phyloP scores from a whole-genome alignment of 805 yeast genomes.

The Brettanomyces sp. region DNA sequence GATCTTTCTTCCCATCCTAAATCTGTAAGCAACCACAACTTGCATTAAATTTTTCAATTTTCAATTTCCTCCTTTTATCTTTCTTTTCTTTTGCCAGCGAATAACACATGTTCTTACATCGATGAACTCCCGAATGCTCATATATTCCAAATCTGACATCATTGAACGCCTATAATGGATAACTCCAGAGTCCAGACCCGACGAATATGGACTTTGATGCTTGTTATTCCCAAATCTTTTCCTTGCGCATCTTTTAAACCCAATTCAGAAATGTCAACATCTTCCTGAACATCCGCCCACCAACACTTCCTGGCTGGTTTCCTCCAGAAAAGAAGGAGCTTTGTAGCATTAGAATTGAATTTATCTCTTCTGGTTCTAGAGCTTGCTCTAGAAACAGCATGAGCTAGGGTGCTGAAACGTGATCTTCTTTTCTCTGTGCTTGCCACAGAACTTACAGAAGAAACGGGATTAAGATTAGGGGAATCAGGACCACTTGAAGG shows the following conservation, averaged over 20 bases:
- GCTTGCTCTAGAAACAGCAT: conserved; percentile 37
- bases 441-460: conserved; percentile 13
- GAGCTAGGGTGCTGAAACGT: conserved; percentile 54
- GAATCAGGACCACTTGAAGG: conserved; percentile 14
- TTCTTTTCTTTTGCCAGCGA: no score
- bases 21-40: not conserved
- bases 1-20: no score
- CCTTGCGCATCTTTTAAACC: conserved; percentile 18
- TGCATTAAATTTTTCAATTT: no score
- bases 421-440: conserved; percentile 33
- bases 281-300: conserved; percentile 73
- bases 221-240: conserved; percentile 25
- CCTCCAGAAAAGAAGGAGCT: conserved; percentile 85
- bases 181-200: conserved; percentile 96
- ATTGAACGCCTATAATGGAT: conserved; percentile 78
- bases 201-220: conserved; percentile 71
- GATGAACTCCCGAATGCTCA: no score
- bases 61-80: no score
- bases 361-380: conserved; percentile 27
- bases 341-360: conserved; percentile 32
- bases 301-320: conserved; percentile 98
- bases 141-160: not conserved
- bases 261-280: conserved; percentile 27
- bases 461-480: conserved; percentile 22
- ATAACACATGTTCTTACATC: no score